Evolutionary conservation across 306 rosid species (phyloP).

Genomic region (Gleditsia sinensis): DNA sequence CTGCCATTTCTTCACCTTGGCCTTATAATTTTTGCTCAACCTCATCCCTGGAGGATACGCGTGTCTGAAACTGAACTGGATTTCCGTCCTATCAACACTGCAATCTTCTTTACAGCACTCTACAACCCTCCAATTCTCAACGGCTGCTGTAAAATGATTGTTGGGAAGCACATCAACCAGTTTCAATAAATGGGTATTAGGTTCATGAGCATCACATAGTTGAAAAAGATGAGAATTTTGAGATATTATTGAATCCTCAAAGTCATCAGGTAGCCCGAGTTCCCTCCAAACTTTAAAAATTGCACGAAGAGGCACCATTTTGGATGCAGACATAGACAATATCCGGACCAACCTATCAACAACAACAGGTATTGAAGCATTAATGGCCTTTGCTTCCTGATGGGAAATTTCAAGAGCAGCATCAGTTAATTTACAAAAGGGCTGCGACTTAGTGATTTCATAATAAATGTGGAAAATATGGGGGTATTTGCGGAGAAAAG

Average conservation of each 20-base stretch:
- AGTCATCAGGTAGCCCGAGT: constrained; percentile 93
- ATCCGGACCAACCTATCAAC: constrained; percentile 71
- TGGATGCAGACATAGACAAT: constrained; percentile 71
- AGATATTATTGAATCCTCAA: constrained; percentile 74
- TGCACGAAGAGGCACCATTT: constrained; percentile 78
- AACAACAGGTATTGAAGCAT: constrained; percentile 61
- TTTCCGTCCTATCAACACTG: constrained; percentile 56
- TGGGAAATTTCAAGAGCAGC: constrained; percentile 51
- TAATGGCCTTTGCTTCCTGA: constrained; percentile 63
- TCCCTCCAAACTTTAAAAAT: constrained; percentile 88
- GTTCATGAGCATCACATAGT: constrained; percentile 70
- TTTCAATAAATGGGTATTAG: constrained; percentile 75
- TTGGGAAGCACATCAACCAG: constrained; percentile 48
- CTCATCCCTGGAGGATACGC: constrained; percentile 87
- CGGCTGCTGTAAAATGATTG: constrained; percentile 53
- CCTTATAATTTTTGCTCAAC: constrained; percentile 67
- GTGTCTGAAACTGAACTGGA: constrained; percentile 65
- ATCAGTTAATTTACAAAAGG: constrained; percentile 66
- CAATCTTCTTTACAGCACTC: constrained; percentile 76
- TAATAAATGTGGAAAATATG: constrained; percentile 75
- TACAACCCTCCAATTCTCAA: constrained; percentile 82
- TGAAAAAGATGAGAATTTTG: constrained; percentile 62
- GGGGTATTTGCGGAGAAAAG: constrained; percentile 84
- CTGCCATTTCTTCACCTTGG: constrained; percentile 93
- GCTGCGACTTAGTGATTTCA: constrained; percentile 64